These are phyloP conservation scores for Kodamaea kakaduensis DNA, from an alignment of 805 yeast species.

Conservation along the genomic window DNA sequence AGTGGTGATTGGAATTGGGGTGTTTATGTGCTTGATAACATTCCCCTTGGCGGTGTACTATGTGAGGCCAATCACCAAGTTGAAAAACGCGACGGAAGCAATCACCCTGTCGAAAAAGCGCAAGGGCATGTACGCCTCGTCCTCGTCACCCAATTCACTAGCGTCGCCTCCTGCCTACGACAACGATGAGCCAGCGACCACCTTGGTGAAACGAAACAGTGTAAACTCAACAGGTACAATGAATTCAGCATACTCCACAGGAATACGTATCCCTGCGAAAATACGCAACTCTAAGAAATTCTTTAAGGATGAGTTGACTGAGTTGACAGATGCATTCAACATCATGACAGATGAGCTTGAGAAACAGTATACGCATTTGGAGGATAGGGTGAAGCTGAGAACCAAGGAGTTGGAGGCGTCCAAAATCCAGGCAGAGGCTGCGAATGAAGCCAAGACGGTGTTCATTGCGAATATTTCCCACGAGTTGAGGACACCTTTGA, in stretches of 20 bases:
- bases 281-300: slow-evolving; percentile 40
- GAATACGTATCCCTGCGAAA: slow-evolving; percentile 35
- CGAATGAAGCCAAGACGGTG: slow-evolving; percentile 94
- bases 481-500: slow-evolving; percentile 91
- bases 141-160: not conserved
- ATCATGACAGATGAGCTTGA: slow-evolving; percentile 87
- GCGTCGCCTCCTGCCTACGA: not conserved
- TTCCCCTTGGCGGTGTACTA: slow-evolving; percentile 82
- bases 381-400: slow-evolving; percentile 81
- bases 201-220: slow-evolving; percentile 18
- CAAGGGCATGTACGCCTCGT: not conserved
- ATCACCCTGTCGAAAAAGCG: slow-evolving; percentile 44
- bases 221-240: slow-evolving; percentile 31
- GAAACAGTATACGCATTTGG: slow-evolving; percentile 76
- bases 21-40: slow-evolving; percentile 67
- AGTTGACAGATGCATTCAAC: slow-evolving; percentile 83
- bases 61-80: slow-evolving; percentile 73
- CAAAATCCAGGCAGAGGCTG: slow-evolving; percentile 84
- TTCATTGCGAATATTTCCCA: slow-evolving; percentile 91
- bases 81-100: slow-evolving; percentile 79
- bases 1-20: slow-evolving; percentile 75
- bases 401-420: slow-evolving; percentile 88
- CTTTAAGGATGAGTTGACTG: slow-evolving; percentile 81
- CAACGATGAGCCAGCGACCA: not conserved
- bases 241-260: slow-evolving; percentile 39